Base-by-base conservation (phyloP, 2,329 filamentous ascomycete genomes). In the Penicillium freii region DNA sequence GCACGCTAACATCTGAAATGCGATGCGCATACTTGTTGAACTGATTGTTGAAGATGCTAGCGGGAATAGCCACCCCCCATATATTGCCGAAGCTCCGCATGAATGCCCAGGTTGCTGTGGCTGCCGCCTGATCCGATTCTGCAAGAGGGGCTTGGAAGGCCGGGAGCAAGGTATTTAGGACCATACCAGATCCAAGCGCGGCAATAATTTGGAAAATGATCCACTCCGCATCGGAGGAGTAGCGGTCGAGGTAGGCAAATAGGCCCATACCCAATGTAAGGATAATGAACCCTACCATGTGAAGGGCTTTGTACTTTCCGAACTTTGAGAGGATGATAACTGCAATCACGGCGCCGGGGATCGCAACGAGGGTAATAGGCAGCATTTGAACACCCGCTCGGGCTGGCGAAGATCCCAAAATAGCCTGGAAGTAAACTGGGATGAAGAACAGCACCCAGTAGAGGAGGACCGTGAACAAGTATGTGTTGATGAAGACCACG, bases 391-490 rank as follows among this genome's bases (percentile, higher is more conserved):
- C 58, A 5, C 72, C 66, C 3, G 73, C 66, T 0, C 66, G 56
- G 0, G 65, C 58, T 0, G 78, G 70, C 0, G 68, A 64, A 5
- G 67, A 66, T 0, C 65, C 49, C 3, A 66, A 59, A 0, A 80
- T 77, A 0, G 65, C 68, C 51, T 80, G 76, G 61, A 80, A 77
- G 56, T 77, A 80, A 6, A 79, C 62, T 0, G 78, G 76, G 3
- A 78, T 56, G 58, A 77, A 77, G 63, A 72, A 76, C n/a, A 70
- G 56, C 4, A 66, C 51, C 74, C 74, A 78, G 34, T 70, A 68
- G 15, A 62, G 52, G 11, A 77, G 56, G 8, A 76, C 55, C 1
- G 63, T 61, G 54, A 76, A 68, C 4, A 80, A 48, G 56, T 80
- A 80, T 1, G 71, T 75, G 15, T 73, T 54, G 9, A 71, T 47